Evolutionary conservation across 441 rosid species (phyloP).

Genomic region (Rhodomyrtus psidioides): DNA sequence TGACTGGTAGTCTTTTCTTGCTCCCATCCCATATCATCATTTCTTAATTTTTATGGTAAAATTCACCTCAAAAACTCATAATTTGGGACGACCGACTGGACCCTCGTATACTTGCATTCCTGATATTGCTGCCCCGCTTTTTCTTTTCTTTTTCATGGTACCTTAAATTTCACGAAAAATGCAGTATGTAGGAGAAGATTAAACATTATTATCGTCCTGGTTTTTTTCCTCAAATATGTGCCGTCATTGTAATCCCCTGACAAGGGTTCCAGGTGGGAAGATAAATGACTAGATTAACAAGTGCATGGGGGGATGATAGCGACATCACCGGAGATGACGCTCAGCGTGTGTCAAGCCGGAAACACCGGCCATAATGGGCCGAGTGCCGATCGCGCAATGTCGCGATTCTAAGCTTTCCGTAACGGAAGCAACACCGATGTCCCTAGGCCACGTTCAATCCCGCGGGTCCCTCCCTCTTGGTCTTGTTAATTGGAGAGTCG

Average conservation of each 20-base stretch:
- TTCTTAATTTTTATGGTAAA: too few relatives aligned
- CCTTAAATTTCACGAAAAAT: background rate
- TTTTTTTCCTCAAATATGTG: too few relatives aligned
- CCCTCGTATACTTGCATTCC: background rate
- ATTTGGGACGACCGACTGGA: background rate
- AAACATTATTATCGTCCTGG: too few relatives aligned
- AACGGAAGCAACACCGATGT: background rate
- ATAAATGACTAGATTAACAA: too few relatives aligned
- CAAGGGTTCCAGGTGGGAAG: too few relatives aligned
- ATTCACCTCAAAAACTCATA: background rate
- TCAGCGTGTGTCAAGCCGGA: background rate
- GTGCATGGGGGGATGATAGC: too few relatives aligned
- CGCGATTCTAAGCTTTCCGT: too few relatives aligned
- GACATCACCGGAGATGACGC: too few relatives aligned
- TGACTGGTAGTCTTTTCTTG: background rate
- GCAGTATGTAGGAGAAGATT: background rate
- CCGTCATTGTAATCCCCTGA: too few relatives aligned
- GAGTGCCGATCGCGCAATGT: background rate
- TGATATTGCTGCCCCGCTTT: background rate
- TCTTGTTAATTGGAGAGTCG: background rate
- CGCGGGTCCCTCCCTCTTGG: background rate
- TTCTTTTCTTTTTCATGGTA: background rate
- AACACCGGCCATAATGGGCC: accelerated
- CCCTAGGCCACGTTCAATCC: too few relatives aligned
- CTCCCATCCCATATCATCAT: background rate